These are phyloP conservation scores for Penicillium odoratum DNA, from an alignment of 495 filamentous ascomycete species.

Conservation along the genomic window DNA sequence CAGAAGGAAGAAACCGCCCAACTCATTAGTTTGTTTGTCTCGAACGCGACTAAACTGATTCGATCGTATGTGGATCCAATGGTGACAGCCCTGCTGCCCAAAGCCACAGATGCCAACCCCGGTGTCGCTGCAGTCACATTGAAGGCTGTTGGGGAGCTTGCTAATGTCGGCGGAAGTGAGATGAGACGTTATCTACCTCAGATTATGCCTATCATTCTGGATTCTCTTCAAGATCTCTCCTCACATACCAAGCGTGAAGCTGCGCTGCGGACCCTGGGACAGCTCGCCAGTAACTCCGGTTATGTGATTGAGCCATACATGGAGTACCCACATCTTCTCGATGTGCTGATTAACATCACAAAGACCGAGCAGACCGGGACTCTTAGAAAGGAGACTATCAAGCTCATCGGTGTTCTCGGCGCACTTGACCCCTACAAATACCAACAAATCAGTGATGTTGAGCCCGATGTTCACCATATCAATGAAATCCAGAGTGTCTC, in stretches of 20 bases:
- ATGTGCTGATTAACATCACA: conserved; percentile 89
- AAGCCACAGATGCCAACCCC: conserved; percentile 76
- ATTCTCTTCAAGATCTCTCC: conserved; percentile 87
- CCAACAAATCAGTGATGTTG: conserved; percentile 58
- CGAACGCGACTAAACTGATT: conserved; percentile 85
- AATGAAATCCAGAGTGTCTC: conserved; percentile 66
- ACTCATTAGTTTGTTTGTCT: conserved; percentile 87
- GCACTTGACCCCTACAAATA: conserved; percentile 96
- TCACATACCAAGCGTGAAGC: conserved; percentile 86
- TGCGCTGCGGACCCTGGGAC: conserved; percentile 85
- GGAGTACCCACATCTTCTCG: conserved; percentile 89
- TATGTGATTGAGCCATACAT: conserved; percentile 97
- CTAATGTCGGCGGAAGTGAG: conserved; percentile 86
- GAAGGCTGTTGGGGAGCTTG: conserved; percentile 87
- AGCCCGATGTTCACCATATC: conserved; percentile 51
- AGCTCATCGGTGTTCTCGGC: conserved; percentile 92
- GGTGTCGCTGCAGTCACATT: conserved; percentile 91
- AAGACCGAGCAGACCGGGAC: conserved; percentile 82
- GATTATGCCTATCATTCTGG: conserved; percentile 93
- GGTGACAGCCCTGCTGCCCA: conserved; percentile 84
- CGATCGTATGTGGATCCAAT: conserved; percentile 96
- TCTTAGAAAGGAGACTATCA: conserved; percentile 90
- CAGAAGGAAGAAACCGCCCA: conserved; percentile 96
- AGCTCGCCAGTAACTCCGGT: conserved; percentile 89
- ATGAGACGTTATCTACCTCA: conserved; percentile 85